Conservation (phyloP, 1,284 basidiomycete species). For the Papiliotrema laurentii region DNA sequence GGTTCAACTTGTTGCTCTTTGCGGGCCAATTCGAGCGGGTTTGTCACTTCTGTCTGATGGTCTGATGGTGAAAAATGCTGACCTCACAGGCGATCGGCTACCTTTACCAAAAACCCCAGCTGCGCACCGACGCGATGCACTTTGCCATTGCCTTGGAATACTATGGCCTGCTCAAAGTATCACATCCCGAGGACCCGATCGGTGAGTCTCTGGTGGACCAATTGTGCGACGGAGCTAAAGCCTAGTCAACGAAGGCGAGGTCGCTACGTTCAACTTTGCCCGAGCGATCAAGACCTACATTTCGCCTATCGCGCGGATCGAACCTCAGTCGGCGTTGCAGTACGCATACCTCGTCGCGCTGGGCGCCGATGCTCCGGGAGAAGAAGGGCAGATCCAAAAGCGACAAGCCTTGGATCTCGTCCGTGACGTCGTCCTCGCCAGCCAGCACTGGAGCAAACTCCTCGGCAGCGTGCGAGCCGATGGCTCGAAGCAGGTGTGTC, state of each 20-base stretch:
- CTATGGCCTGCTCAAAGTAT: slow-evolving; percentile 84
- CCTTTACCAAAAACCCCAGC: slow-evolving; percentile 80
- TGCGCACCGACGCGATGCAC: slow-evolving; percentile 91
- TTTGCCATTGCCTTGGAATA: slow-evolving; percentile 88
- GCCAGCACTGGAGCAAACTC: slow-evolving; percentile 75
- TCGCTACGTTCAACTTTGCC: slow-evolving; percentile 64
- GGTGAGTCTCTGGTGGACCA: slow-evolving; percentile 54
- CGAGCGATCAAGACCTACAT: slow-evolving; percentile 90
- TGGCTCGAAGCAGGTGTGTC: slow-evolving; percentile 76
- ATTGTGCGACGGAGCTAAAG: slow-evolving; percentile 6
- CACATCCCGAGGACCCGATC: slow-evolving; percentile 76
- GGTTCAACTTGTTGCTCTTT: slow-evolving; percentile 86
- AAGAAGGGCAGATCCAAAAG: slow-evolving; percentile 63
- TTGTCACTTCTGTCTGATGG: slow-evolving; percentile 28
- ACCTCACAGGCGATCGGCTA: slow-evolving; percentile 71
- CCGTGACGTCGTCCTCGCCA: slow-evolving; percentile 79
- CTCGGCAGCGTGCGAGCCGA: slow-evolving; percentile 87
- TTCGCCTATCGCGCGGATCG: slow-evolving; percentile 82
- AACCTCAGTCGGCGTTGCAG: slow-evolving; percentile 87
- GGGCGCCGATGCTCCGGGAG: slow-evolving; percentile 59
- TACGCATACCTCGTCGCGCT: slow-evolving; percentile 90
- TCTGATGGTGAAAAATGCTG: slow-evolving; percentile 3
- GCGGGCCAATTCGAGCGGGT: slow-evolving; percentile 93
- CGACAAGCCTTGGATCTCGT: slow-evolving; percentile 82
- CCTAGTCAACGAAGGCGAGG: slow-evolving; percentile 61